Conservation (phyloP, 192 early-diverging fungal species). For the Spizellomyces sp. region DNA sequence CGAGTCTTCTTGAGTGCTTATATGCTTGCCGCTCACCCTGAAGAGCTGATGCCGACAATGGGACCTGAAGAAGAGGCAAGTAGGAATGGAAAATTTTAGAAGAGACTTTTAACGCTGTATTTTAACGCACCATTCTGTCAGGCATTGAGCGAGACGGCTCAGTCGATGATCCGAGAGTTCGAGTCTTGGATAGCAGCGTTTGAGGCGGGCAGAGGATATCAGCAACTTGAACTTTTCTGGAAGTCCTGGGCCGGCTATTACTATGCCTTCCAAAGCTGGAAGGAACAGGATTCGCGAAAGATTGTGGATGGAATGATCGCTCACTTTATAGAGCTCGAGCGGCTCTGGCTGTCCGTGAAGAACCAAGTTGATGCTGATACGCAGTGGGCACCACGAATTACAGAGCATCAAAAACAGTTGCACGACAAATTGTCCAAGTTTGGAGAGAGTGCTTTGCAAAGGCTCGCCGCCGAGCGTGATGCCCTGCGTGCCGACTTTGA, state of each 20-base stretch:
- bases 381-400: conserved; percentile 64
- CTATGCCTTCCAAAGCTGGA: conserved; percentile 72
- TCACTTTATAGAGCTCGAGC: conserved; percentile 69
- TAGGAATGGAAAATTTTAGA: too few relatives aligned
- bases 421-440: conserved; percentile 47
- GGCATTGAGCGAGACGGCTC: conserved; percentile 36
- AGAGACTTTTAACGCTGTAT: not conserved
- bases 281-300: conserved; percentile 61
- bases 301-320: conserved; percentile 65
- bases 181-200: conserved; percentile 37
- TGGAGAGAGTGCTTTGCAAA: conserved; percentile 47
- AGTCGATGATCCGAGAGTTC: conserved; percentile 38
- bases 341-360: conserved; percentile 63
- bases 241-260: conserved; percentile 61
- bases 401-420: conserved; percentile 61
- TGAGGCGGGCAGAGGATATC: not conserved
- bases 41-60: conserved; percentile 57
- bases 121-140: conserved; percentile 7
- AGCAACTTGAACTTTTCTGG: conserved; percentile 44
- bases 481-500: conserved; percentile 6
- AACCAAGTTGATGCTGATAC: conserved; percentile 52
- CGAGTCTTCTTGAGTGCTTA: conserved; percentile 74
- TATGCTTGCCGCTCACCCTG: conserved; percentile 69
- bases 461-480: conserved; percentile 29
- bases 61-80: conserved; percentile 60